A percentile compares a stretch with the other conserved stretches of the same genome.
phyloP scores from a whole-genome alignment of 2,329 filamentous ascomycete genomes.

The Lasiodiplodia theobromae region DNA sequence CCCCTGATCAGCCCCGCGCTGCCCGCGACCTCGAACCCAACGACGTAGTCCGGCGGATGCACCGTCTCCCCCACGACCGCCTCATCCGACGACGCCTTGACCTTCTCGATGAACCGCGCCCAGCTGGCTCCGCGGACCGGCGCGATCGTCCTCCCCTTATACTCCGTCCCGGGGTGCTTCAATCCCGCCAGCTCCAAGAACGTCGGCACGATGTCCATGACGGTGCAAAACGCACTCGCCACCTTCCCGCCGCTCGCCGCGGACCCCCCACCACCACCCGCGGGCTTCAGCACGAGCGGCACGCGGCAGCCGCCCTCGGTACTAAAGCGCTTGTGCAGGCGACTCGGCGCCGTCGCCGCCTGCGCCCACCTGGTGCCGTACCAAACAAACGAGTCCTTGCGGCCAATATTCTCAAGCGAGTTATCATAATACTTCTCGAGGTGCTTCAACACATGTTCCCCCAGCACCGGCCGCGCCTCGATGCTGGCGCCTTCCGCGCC shows the following conservation, averaged over 20 bases:
- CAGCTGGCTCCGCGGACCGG: constrained; percentile 29
- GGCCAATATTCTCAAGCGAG: constrained; percentile 64
- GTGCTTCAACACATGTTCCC: constrained; percentile 61
- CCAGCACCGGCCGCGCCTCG: constrained; percentile 65
- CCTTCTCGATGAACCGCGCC: constrained; percentile 5
- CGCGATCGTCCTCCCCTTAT: constrained; percentile 49
- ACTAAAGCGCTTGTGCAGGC: constrained; percentile 55
- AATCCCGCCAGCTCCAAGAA: constrained; percentile 58
- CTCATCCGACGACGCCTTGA: neutral
- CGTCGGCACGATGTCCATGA: constrained; percentile 52
- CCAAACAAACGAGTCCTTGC: constrained; percentile 65
- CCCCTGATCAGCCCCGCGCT: constrained; percentile 21
- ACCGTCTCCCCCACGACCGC: constrained; percentile 2
- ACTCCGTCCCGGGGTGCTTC: constrained; percentile 61
- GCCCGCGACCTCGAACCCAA: constrained; percentile 21
- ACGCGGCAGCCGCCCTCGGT: constrained; percentile 61
- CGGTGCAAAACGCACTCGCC: constrained; percentile 58
- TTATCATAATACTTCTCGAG: constrained; percentile 66
- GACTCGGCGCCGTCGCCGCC: constrained; percentile 59
- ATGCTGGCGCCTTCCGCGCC: constrained; percentile 66
- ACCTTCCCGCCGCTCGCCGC: constrained; percentile 40
- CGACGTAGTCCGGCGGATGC: constrained; percentile 13
- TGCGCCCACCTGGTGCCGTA: constrained; percentile 66
- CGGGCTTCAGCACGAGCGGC: constrained; percentile 57
- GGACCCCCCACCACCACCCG: constrained; percentile 24